Evolutionary conservation across 495 filamentous ascomycete genomes (phyloP), one percentile per base, ranked within the genome.

Genomic region (Penicillium manginii): DNA sequence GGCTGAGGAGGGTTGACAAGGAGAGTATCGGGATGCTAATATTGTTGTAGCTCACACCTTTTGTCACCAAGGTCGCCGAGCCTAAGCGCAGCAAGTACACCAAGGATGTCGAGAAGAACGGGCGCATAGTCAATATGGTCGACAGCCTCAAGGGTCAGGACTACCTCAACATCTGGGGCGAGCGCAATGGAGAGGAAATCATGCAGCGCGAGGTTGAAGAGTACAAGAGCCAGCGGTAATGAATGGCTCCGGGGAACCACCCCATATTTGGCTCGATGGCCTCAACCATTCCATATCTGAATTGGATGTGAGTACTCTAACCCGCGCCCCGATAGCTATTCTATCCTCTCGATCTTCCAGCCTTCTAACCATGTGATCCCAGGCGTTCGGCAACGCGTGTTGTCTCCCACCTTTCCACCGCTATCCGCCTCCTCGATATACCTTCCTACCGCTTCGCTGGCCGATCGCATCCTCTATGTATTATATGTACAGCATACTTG

Each of bases 1-100:
- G 9, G 0, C 26, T 29, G 26, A 29, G 26, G 26, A 8, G 26
- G 9, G 9, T 8, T 5, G 26, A 29, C 9, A 29, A 8, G 39
- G 39, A 45, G 6, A 18, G 11, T 29, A 19, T 31, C 18, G 58
- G 52, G 14, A 47, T 35, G 33, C 66, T 72, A 57, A 74, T 56
- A 35, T 58, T 17, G 37, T 48, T 32, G 2, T 53, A 96, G 93
- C 84, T 97, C 66, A 93, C 88, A 8, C 93, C 92, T 6, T 98
- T 96, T 65, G 89, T 97, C 35, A 86, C 90, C 48, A 79, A 79
- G 49, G 83, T 78, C 56, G 85, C 93, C 61, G 64, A 63, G 22
- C 66, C 75, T 21, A 80, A 71, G 12, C 69, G 61, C 17, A 66
- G 64, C 48, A 71, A 66, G 51, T 80, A 78, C 66, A 69, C 58